phyloP scores from a whole-genome alignment of 257 asterid genomes.

The Leonotis leonurus region DNA sequence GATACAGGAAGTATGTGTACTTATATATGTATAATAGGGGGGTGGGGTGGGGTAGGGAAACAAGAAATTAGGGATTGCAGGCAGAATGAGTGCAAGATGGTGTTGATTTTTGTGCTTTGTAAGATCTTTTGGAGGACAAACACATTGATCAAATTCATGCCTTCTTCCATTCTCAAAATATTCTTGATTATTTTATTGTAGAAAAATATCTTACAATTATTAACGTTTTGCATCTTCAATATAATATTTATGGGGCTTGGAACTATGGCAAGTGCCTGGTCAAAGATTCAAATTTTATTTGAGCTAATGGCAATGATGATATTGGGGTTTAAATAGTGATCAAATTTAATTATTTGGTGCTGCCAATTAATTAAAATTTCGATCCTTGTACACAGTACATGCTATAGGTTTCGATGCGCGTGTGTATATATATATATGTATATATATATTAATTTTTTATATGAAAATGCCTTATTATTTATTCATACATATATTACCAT shows the following conservation, averaged over 20 bases:
- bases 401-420: no score
- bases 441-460: no score
- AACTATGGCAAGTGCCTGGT: not conserved
- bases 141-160: constrained; percentile 41
- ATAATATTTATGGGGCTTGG: not conserved
- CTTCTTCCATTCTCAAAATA: constrained; percentile 27
- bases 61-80: constrained; percentile 61
- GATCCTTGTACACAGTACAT: no score
- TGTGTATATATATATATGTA: not conserved
- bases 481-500: no score
- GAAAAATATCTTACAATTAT: no score
- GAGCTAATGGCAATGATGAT: not conserved
- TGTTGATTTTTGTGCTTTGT: constrained; percentile 38
- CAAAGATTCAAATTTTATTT: not conserved
- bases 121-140: constrained; percentile 42
- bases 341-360: no score
- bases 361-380: no score
- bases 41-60: constrained; percentile 61
- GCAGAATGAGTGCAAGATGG: constrained; percentile 91
- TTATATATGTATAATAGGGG: no score
- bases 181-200: not conserved
- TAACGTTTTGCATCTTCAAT: not conserved
- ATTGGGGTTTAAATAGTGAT: no score
- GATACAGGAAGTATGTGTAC: constrained; percentile 68
- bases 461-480: no score